Evolutionary conservation across 148 eudicot species (phyloP).

Genomic region (Rhododendron williamsianum): DNA sequence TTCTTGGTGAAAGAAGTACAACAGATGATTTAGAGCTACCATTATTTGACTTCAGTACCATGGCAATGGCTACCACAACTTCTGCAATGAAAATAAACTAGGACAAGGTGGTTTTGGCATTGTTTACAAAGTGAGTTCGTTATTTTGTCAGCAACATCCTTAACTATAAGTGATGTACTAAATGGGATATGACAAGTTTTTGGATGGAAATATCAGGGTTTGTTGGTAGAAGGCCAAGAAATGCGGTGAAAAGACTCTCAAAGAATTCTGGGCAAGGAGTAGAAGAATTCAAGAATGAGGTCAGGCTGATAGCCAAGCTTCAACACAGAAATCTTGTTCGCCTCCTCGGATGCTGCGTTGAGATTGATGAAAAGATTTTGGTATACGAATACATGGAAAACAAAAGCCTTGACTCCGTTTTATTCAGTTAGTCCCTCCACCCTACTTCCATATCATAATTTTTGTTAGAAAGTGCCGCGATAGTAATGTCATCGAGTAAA

Average conservation of each 20-base stretch:
- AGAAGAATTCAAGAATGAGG: conserved; percentile 77
- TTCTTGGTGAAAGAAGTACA: conserved; percentile 12
- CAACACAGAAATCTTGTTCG: conserved; percentile 85
- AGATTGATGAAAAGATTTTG: conserved; percentile 63
- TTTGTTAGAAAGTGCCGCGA: neutral
- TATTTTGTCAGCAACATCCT: neutral
- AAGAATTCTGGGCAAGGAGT: conserved; percentile 66
- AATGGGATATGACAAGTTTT: neutral
- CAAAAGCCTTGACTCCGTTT: conserved; percentile 55
- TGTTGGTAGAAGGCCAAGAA: conserved; percentile 43
- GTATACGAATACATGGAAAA: conserved; percentile 67
- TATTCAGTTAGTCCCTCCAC: conserved; percentile 38
- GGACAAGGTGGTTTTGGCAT: conserved; percentile 67
- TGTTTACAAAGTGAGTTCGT: conserved; percentile 47
- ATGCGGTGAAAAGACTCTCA: conserved; percentile 78
- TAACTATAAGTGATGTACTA: neutral
- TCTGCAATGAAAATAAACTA: conserved; percentile 38
- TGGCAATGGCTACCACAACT: conserved; percentile 45
- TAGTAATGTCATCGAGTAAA: neutral
- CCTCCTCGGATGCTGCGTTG: conserved; percentile 73
- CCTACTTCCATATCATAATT: neutral
- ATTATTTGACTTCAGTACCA: conserved; percentile 30
- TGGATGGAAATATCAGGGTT: conserved; percentile 34
- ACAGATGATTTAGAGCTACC: conserved; percentile 45
- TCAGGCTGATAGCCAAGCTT: conserved; percentile 62